A percentile compares a stretch with the other conserved stretches of the same genome.
Evolutionary conservation across 2,329 filamentous ascomycete species (phyloP).

Genomic region (Ilyonectria mors-panacis): DNA sequence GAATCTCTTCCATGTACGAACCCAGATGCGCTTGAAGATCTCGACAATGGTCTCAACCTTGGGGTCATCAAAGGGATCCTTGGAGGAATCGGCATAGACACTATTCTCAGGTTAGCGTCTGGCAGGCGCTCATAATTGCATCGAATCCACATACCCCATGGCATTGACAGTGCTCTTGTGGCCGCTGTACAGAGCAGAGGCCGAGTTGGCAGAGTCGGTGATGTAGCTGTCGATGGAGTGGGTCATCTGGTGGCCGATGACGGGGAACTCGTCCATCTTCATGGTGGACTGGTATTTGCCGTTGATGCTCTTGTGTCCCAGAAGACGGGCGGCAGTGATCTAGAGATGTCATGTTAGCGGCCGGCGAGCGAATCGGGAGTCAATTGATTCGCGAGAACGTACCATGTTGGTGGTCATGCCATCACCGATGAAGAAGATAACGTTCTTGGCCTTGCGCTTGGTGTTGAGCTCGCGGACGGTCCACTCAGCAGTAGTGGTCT

Average conservation of each 20-base stretch:
- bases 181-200: conserved; percentile 84
- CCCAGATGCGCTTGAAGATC: conserved; percentile 79
- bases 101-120: conserved; percentile 48
- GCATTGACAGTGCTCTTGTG: conserved; percentile 90
- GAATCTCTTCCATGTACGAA: conserved; percentile 55
- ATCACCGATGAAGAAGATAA: conserved; percentile 87
- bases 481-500: conserved; percentile 83
- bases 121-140: no score
- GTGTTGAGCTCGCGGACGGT: conserved; percentile 79
- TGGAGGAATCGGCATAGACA: conserved; percentile 84
- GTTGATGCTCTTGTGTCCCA: conserved; percentile 87
- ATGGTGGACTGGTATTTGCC: conserved; percentile 85
- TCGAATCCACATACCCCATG: conserved; percentile 67
- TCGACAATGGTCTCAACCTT: conserved; percentile 89
- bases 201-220: conserved; percentile 89
- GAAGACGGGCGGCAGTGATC: conserved; percentile 83
- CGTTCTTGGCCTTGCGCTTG: conserved; percentile 84
- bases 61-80: conserved; percentile 82
- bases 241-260: conserved; percentile 91
- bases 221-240: conserved; percentile 90
- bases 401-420: conserved; percentile 82
- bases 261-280: conserved; percentile 86
- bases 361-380: background rate
- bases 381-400: conserved; percentile 28
- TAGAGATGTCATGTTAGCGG: conserved; percentile 37